Evolutionary conservation across 176 grass and related monocot genomes (phyloP).

Genomic region (Paspalum vaginatum): DNA sequence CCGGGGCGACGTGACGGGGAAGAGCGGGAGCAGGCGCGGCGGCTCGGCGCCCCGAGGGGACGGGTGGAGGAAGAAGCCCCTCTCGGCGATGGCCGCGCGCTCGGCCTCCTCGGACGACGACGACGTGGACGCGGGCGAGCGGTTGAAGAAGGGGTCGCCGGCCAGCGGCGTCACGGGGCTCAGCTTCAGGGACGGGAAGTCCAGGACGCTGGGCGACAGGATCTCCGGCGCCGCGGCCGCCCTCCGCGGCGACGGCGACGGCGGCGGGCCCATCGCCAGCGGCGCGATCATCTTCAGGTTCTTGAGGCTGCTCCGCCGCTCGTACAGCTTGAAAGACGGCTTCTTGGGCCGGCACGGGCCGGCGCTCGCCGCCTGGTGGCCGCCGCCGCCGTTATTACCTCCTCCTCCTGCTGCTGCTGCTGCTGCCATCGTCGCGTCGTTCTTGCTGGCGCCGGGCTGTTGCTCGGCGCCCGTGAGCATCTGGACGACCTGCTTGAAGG

Average conservation of each 20-base stretch:
- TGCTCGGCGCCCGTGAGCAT: constrained; percentile 90
- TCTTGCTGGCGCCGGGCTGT: constrained; percentile 35
- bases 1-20: constrained; percentile 78
- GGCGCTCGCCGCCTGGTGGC: constrained; percentile 30
- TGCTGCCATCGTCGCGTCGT: constrained; percentile 1
- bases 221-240: constrained; percentile 50
- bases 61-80: constrained; percentile 89
- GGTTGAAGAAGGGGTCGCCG: constrained; percentile 76
- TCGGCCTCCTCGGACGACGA: constrained; percentile 63
- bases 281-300: constrained; percentile 97
- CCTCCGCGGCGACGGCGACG: constrained; percentile 56
- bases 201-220: constrained; percentile 90
- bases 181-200: constrained; percentile 83
- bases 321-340: constrained; percentile 96
- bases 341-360: constrained; percentile 77
- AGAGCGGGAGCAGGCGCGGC: constrained; percentile 90
- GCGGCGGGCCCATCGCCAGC: constrained; percentile 59
- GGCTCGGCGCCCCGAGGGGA: constrained; percentile 71
- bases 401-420: not conserved
- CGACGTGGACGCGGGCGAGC: constrained; percentile 54
- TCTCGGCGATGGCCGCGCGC: constrained; percentile 81
- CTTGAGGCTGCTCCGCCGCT: constrained; percentile 79
- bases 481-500: constrained; percentile 99
- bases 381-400: not conserved
- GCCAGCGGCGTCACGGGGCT: constrained; percentile 87